A percentile compares a stretch with the other conserved stretches of the same genome.
Conservation (phyloP, 2,329 filamentous ascomycete genomes). For the Alternaria dauci region DNA sequence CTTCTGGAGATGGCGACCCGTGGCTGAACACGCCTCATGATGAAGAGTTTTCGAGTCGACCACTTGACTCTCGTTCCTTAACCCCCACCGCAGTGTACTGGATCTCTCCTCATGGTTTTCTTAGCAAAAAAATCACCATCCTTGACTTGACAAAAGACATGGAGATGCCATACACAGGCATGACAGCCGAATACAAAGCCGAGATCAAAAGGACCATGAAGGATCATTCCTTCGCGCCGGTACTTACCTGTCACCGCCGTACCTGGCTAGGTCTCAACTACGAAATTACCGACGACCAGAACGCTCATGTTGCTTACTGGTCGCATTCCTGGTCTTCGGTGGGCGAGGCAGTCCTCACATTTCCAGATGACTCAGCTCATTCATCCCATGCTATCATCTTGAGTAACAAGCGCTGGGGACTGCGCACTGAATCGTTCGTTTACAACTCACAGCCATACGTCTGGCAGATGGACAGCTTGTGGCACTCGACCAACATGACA, state of each 20-base stretch:
- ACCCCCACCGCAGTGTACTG: slow-evolving; percentile 31
- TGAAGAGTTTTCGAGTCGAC: slow-evolving; percentile 9
- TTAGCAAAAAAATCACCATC: slow-evolving; percentile 28
- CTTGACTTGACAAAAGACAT: slow-evolving; percentile 31
- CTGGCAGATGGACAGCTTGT: slow-evolving; percentile 33
- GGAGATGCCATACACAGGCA: slow-evolving; percentile 25
- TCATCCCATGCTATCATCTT: slow-evolving; percentile 24
- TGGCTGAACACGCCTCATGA: slow-evolving; percentile 27
- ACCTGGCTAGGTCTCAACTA: slow-evolving; percentile 29
- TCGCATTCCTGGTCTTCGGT: slow-evolving; percentile 28
- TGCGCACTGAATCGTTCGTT: slow-evolving; percentile 30
- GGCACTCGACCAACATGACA: slow-evolving; percentile 33
- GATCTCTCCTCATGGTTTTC: slow-evolving; percentile 30
- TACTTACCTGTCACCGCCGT: slow-evolving; percentile 18
- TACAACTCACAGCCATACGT: slow-evolving; percentile 25
- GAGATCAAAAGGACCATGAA: slow-evolving; percentile 28
- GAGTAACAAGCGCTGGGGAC: slow-evolving; percentile 25
- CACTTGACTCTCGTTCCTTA: slow-evolving; percentile 26
- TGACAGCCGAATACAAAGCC: slow-evolving; percentile 29
- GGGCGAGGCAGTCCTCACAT: slow-evolving; percentile 29
- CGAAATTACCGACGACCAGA: slow-evolving; percentile 23
- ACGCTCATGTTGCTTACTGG: slow-evolving; percentile 27
- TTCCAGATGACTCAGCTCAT: slow-evolving; percentile 26
- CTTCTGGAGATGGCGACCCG: slow-evolving; percentile 9
- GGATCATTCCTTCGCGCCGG: slow-evolving; percentile 29